A percentile compares a stretch with the other conserved stretches of the same genome.
Conservation (phyloP, 78 protist genomes). For the Polysphondylium violaceum region DNA sequence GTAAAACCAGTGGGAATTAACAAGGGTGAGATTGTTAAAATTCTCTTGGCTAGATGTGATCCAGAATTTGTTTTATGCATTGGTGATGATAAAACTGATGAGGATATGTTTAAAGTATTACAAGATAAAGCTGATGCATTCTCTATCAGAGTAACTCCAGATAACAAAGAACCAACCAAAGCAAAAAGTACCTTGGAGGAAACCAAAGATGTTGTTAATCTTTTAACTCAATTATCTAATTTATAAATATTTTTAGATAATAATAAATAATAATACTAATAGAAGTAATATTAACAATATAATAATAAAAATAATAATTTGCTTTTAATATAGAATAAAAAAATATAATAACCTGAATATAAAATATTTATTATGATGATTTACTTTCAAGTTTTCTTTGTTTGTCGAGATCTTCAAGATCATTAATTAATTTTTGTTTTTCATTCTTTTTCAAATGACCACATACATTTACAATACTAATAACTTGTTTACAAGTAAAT, state of each 20-base stretch:
- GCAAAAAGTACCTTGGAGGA: conserved; percentile 6
- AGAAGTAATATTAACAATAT: neutral
- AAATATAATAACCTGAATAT: neutral
- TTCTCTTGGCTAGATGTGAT: neutral
- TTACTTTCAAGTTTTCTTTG: conserved; percentile 23
- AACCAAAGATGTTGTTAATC: neutral
- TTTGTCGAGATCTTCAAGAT: conserved; percentile 44
- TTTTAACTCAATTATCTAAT: conserved; percentile 20
- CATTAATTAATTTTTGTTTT: conserved; percentile 48
- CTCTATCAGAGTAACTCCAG: conserved; percentile 22
- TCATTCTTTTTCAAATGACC: conserved; percentile 52
- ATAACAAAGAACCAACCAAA: conserved; percentile 27
- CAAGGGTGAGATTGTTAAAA: conserved; percentile 71
- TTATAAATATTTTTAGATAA: conserved; percentile 2
- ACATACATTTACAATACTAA: conserved; percentile 36
- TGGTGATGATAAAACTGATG: conserved; percentile 82
- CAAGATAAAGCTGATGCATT: neutral
- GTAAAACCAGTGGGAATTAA: conserved; percentile 77
- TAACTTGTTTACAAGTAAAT: conserved; percentile 38
- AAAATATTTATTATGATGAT: neutral
- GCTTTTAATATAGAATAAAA: neutral
- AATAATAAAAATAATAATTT: too few relatives aligned
- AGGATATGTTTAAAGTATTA: conserved; percentile 74
- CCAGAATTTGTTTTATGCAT: conserved; percentile 65
- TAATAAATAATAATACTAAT: neutral